Base-by-base conservation (phyloP, 106 monocot species). In the Cymbidium sinense region DNA sequence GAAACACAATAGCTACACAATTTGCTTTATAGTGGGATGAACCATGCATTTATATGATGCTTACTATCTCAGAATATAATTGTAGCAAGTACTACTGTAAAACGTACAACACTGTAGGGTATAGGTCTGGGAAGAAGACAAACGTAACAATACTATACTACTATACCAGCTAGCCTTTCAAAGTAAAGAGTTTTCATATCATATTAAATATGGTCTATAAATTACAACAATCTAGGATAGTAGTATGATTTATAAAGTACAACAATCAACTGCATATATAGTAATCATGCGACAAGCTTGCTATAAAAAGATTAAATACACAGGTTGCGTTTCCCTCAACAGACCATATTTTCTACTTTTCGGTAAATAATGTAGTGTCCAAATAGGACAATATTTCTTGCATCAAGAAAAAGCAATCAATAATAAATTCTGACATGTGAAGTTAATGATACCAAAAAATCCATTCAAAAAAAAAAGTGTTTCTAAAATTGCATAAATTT, bases 211-310 rank as follows among this genome's bases (percentile, higher is more conserved):
- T 67, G 67, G 33, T 67, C n/a, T 29, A 31, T 23, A 67, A 67
- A 34, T 27, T 11, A 64, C 21, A 64, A 64, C 25, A 29, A 2
- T 27, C 28, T 27, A 29, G 28, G n/a, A 19, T 21, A 19, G 17
- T 4, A 39, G 37, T 13, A 67, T 31, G 33, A 31, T 5, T 30
- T 21, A 67, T 30, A 30, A 70, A 36, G 7, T 71, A 70, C 36
- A 70, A 70, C 70, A 70, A 37, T 70, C 34, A 70, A 70, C 70
- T 20, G 7, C 37, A 71, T 39, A 35, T 21, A 71, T 36, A 29
- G 33, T 17, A 71, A 39, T 1, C 7, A 36, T 8, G n/a, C n/a
- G 29, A 10, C 37, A 39, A 39, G 69, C 25, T 69, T 33, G 39
- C 17, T 1, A 67, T 67, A 67, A 71, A 21, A 21, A 71, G 5